phyloP scores from a whole-genome alignment of 2,329 filamentous ascomycete genomes.

The Pyricularia grisea region DNA sequence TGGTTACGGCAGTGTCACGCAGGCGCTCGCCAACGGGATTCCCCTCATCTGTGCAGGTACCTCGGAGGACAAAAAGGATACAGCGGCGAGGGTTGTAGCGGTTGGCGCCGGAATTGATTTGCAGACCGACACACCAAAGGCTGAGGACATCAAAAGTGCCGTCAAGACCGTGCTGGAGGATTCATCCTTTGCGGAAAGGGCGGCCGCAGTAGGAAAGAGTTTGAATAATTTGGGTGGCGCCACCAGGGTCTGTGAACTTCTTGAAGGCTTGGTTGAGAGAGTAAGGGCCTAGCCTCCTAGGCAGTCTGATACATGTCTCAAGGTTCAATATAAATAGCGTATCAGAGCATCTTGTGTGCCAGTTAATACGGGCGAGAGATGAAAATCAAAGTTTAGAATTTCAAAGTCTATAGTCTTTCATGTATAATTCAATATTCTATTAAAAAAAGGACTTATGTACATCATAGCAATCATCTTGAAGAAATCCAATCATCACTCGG shows the following conservation, averaged over 20 bases:
- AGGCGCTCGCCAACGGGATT: constrained; percentile 11
- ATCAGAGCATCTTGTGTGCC: too few relatives aligned
- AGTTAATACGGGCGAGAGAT: too few relatives aligned
- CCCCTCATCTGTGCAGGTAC: constrained; percentile 14
- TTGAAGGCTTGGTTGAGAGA: neutral
- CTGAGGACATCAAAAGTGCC: constrained; percentile 7
- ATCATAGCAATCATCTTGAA: too few relatives aligned
- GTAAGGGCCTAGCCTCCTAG: neutral
- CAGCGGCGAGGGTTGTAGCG: constrained; percentile 13
- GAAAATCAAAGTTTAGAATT: too few relatives aligned
- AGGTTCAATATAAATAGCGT: too few relatives aligned
- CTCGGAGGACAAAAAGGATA: constrained; percentile 13
- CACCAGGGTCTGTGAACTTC: neutral
- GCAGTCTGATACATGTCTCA: too few relatives aligned
- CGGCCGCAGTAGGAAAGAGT: neutral
- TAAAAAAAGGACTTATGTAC: too few relatives aligned
- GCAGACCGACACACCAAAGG: constrained; percentile 8
- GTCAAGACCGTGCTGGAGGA: constrained; percentile 1
- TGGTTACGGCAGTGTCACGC: constrained; percentile 12
- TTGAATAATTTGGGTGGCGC: neutral
- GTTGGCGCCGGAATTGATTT: constrained; percentile 14
- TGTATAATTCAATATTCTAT: too few relatives aligned
- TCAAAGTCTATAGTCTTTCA: too few relatives aligned
- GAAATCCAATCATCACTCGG: too few relatives aligned
- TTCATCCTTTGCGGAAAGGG: neutral